phyloP scores from a whole-genome alignment of 2,329 filamentous ascomycete species.

The Metarhizium sp. region DNA sequence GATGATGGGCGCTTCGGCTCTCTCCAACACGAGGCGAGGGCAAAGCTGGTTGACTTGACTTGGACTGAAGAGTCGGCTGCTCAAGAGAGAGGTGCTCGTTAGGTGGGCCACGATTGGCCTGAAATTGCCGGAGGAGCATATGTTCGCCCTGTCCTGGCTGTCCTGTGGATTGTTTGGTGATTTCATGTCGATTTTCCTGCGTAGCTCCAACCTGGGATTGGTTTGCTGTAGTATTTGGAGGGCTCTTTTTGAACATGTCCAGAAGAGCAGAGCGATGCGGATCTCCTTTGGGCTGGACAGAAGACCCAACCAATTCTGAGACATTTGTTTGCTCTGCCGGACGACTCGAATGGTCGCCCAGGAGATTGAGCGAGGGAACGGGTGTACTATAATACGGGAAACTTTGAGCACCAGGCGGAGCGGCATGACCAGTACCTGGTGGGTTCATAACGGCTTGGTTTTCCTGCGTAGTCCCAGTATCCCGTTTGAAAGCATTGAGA shows the following conservation, averaged over 20 bases:
- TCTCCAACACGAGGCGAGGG: constrained; percentile 8
- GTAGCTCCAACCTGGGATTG: not conserved
- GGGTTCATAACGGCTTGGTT: not conserved
- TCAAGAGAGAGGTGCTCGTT: constrained; percentile 10
- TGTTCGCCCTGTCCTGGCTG: not conserved
- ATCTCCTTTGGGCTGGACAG: constrained; percentile 13
- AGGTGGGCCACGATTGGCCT: not conserved
- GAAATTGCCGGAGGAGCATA: not conserved
- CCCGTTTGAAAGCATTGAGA: constrained; percentile 34
- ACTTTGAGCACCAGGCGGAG: not conserved
- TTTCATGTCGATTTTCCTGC: not conserved
- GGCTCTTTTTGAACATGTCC: constrained; percentile 42
- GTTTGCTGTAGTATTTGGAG: not conserved
- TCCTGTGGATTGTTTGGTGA: not conserved
- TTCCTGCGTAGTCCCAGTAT: constrained; percentile 10
- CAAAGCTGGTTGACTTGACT: constrained; percentile 7
- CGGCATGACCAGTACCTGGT: not conserved
- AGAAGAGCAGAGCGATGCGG: constrained; percentile 40
- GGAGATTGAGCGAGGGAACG: not conserved
- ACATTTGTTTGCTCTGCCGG: constrained; percentile 10
- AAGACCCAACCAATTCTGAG: constrained; percentile 18
- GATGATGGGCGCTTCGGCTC: not conserved
- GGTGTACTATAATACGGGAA: not conserved
- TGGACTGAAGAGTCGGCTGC: constrained; percentile 11
- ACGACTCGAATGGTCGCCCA: not conserved